Evolutionary conservation across 2,329 filamentous ascomycete species (phyloP).

Genomic region (Graphiopsis chlorocephala): DNA sequence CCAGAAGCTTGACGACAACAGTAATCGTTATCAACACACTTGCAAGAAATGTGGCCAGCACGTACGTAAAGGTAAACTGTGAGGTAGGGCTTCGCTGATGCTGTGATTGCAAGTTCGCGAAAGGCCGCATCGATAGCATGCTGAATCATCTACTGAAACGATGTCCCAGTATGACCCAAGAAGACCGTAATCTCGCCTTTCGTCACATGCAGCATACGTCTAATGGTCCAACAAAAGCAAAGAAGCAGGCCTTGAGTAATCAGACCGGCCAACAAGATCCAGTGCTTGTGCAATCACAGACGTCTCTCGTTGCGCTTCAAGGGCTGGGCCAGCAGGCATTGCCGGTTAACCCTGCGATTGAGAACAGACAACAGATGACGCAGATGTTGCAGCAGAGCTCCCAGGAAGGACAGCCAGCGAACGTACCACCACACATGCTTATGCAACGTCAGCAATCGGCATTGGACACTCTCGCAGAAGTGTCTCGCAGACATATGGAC

Average conservation of each 20-base stretch:
- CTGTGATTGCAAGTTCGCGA: slow-evolving; percentile 61
- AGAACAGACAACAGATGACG: not conserved
- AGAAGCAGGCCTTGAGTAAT: not conserved
- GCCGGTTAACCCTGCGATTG: not conserved
- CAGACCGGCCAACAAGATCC: not conserved
- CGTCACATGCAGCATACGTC: slow-evolving; percentile 46
- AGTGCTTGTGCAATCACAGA: not conserved
- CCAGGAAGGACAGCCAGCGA: not conserved
- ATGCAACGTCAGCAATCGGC: slow-evolving; percentile 64
- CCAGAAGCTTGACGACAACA: slow-evolving; percentile 80
- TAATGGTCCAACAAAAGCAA: not conserved
- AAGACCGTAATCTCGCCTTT: slow-evolving; percentile 52
- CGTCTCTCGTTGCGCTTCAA: not conserved
- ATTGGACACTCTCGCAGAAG: slow-evolving; percentile 82
- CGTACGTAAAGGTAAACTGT: slow-evolving; percentile 27
- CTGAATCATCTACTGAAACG: slow-evolving; percentile 80
- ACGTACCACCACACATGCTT: not conserved
- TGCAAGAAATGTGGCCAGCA: slow-evolving; percentile 85
- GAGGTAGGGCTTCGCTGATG: not conserved
- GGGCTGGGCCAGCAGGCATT: not conserved
- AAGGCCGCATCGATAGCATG: slow-evolving; percentile 81
- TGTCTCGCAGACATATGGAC: slow-evolving; percentile 73
- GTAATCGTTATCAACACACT: slow-evolving; percentile 87
- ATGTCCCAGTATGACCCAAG: slow-evolving; percentile 64
- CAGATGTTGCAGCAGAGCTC: not conserved